These are phyloP conservation scores for Raphanus raphanistrum DNA, from an alignment of 345 rosid genomes.

Conservation along the genomic window DNA sequence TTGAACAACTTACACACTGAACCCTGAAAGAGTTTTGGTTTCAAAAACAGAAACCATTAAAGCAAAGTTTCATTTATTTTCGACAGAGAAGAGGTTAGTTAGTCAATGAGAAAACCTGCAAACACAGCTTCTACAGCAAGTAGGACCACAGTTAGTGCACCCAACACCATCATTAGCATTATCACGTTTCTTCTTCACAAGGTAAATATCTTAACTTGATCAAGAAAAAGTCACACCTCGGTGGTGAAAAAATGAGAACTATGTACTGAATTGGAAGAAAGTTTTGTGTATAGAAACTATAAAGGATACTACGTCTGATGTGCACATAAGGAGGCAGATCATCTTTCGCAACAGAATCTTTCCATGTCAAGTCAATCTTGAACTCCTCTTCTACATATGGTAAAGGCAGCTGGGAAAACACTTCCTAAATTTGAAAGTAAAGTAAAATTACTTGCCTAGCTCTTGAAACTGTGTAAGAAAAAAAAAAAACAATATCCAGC, in stretches of 20 bases:
- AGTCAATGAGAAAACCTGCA: conserved; percentile 61
- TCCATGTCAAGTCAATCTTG: conserved; percentile 70
- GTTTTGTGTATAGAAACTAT: conserved; percentile 7
- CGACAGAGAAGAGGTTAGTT: conserved; percentile 5
- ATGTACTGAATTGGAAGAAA: neutral
- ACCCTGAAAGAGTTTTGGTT: conserved; percentile 46
- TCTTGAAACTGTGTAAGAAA: conserved; percentile 1
- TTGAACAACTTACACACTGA: conserved; percentile 92
- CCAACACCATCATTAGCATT: conserved; percentile 68
- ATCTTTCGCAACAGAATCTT: conserved; percentile 51
- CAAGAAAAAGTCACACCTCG: conserved; percentile 43
- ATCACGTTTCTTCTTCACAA: conserved; percentile 82
- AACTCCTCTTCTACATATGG: conserved; percentile 87
- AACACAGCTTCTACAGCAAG: conserved; percentile 75
- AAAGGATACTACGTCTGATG: conserved; percentile 94
- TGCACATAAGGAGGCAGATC: conserved; percentile 85
- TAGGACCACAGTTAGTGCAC: conserved; percentile 74
- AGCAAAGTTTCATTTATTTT: neutral
- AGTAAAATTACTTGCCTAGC: neutral
- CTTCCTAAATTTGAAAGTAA: conserved; percentile 49
- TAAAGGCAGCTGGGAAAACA: conserved; percentile 73
- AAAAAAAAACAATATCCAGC: conserved; percentile 3
- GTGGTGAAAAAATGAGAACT: neutral
- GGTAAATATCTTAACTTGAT: conserved; percentile 70
- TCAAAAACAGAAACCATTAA: conserved; percentile 6